Base-by-base conservation (phyloP, 2,329 filamentous ascomycete species). In the Graphilbum fragrans region DNA sequence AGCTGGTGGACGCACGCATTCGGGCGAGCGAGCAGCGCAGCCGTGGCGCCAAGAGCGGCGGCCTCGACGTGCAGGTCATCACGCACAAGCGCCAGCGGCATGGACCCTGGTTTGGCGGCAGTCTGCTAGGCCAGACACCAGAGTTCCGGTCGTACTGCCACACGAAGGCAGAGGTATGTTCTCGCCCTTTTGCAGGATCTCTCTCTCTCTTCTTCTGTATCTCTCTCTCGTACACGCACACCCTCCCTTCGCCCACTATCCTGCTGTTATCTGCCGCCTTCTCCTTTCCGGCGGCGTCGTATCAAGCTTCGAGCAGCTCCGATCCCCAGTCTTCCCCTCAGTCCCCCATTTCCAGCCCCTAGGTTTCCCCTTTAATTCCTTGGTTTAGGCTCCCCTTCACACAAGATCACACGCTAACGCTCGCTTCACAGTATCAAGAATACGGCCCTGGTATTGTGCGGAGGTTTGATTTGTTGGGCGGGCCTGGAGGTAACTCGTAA, bases 141-240 rank as follows among this genome's bases (percentile, higher is more conserved):
- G 93, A 98, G 64, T 98, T 98, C 73, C 79, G 86, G 60, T 95
- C 87, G 58, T 98, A 96, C 67, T 98, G 92, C 69, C 93, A 98
- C 65, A 98, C 85, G 43, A 92, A 92, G 70, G 79, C 77, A 23
- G 76, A 80, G 69, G 74, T 77, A 56, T 52, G 69, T 54, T 31
- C n/a, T 9, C n/a, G n/a, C 5, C 12, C 12, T 31, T 31, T 31
- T 31, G 6, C 29, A 14, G 12, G 5, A 5, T 31, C 12, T 31
- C n/a, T 5, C 12, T 31, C 14, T 31, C 8, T 16, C 14, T 9
- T 9, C 29, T 31, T 31, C n/a, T 14, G 4, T 31, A 5, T 14
- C 5, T 9, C 12, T 27, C 23, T 27, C 12, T 27, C 23, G 23
- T 27, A n/a, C n/a, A n/a, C n/a, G n/a, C n/a, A n/a, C n/a, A n/a